Evolutionary conservation across 192 early-diverging fungal species (phyloP), one percentile per base, ranked within the genome.

Genomic region (Coemansia sp.): DNA sequence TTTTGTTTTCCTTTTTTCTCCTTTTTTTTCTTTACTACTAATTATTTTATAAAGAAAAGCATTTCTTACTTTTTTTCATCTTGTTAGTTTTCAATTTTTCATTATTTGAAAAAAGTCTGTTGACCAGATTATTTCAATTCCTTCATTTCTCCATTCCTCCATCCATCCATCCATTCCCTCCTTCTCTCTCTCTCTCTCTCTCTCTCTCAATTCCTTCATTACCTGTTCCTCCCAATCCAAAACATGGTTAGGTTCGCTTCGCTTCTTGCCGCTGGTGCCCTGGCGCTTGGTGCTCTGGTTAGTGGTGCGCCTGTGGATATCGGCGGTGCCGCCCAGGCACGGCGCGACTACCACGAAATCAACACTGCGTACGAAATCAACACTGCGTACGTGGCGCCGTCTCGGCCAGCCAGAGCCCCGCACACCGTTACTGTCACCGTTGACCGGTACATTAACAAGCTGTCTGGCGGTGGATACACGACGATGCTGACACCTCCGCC

Each of bases 331-430:
- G 49, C 61, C 64, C 69, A 68, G 69, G 65, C 69, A 61, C 75
- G 75, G 40, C 75, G 75, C 62, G 61, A 77, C 69, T 67, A 68
- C 48, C n/a, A n/a, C n/a, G n/a, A n/a, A n/a, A n/a, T n/a, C n/a
- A n/a, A n/a, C n/a, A n/a, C n/a, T n/a, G n/a, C n/a, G n/a, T 37
- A 71, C 45, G 62, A 62, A 65, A 66, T 68, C 53, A 71, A 68
- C 75, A 39, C 61, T 48, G 42, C 64, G 56, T 76, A 76, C 58
- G n/a, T 44, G 1, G 9, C 59, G 39, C 26, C 21, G 40, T 54
- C 6, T 54, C 12, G 21, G 52, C 6, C 21, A 8, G 19, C 6
- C 52, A 54, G 52, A 9, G 13, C 21, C 9, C 67, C 60, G 5
- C 44, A 56, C 26, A 69, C 67, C 12, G 67, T 69, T 52, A 69